A percentile compares a stretch with the other conserved stretches of the same genome.
phyloP scores from a whole-genome alignment of 2,329 filamentous ascomycete species.

The Fusarium sp. region DNA sequence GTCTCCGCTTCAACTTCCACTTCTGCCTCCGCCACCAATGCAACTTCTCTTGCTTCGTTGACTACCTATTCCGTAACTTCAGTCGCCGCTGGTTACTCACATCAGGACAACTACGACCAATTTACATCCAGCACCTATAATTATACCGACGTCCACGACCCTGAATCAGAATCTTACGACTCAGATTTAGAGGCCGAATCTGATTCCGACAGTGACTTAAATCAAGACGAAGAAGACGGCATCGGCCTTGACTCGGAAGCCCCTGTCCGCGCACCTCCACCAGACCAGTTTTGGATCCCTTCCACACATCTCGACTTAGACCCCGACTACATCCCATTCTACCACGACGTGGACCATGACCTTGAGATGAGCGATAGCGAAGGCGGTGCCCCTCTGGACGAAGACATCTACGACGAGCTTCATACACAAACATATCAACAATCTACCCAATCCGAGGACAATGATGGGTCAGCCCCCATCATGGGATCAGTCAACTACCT shows the following conservation, averaged over 20 bases:
- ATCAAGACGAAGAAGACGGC: slow-evolving; percentile 20
- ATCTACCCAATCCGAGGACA: slow-evolving; percentile 14
- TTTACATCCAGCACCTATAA: slow-evolving; percentile 9
- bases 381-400: slow-evolving; percentile 49
- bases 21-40: slow-evolving; percentile 11
- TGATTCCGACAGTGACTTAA: slow-evolving; percentile 11
- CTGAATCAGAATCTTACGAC: slow-evolving; percentile 19
- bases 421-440: slow-evolving; percentile 22
- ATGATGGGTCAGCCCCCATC: slow-evolving; percentile 25
- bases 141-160: slow-evolving; percentile 1
- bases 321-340: slow-evolving; percentile 23
- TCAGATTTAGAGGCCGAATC: neutral
- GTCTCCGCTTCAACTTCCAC: slow-evolving; percentile 19
- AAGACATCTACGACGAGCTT: slow-evolving; percentile 18
- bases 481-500: slow-evolving; percentile 33
- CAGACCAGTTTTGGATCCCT: slow-evolving; percentile 19
- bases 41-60: slow-evolving; percentile 23
- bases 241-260: slow-evolving; percentile 21
- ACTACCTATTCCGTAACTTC: slow-evolving; percentile 11
- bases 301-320: slow-evolving; percentile 18
- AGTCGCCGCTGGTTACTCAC: slow-evolving; percentile 1
- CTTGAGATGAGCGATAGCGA: slow-evolving; percentile 54
- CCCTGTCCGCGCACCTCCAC: slow-evolving; percentile 12
- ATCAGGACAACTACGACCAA: slow-evolving; percentile 19
- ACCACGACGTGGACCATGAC: slow-evolving; percentile 47